Evolutionary conservation across 495 filamentous ascomycete genomes (phyloP).

Genomic region (Penicillium salamii): DNA sequence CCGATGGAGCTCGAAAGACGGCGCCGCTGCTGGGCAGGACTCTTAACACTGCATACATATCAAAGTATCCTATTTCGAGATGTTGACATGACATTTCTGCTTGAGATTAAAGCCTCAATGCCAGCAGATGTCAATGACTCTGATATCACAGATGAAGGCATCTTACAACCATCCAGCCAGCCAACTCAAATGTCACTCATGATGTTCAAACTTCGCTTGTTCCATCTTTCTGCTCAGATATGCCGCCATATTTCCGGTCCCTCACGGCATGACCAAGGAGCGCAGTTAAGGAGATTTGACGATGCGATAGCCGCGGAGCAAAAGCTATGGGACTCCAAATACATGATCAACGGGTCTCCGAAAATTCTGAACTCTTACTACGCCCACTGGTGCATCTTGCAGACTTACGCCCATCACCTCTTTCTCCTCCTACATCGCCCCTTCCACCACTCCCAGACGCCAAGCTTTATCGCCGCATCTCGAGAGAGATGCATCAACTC

Average conservation of each 20-base stretch:
- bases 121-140: slow-evolving; percentile 19
- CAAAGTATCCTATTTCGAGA: slow-evolving; percentile 20
- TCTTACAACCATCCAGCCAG: slow-evolving; percentile 6
- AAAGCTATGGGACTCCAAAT: slow-evolving; percentile 14
- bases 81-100: slow-evolving; percentile 18
- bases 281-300: slow-evolving; percentile 4
- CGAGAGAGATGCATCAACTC: slow-evolving; percentile 13
- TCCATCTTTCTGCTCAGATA: slow-evolving; percentile 14
- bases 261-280: neutral
- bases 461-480: slow-evolving; percentile 8
- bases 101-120: slow-evolving; percentile 4
- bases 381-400: slow-evolving; percentile 21
- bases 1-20: slow-evolving; percentile 13
- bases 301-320: slow-evolving; percentile 14
- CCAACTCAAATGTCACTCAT: slow-evolving; percentile 24
- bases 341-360: slow-evolving; percentile 12
- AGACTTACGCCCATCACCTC: slow-evolving; percentile 23
- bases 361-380: slow-evolving; percentile 17
- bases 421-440: slow-evolving; percentile 21
- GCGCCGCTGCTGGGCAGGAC: slow-evolving; percentile 23
- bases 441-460: slow-evolving; percentile 6
- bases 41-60: slow-evolving; percentile 18
- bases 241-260: slow-evolving; percentile 14
- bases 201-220: slow-evolving; percentile 16
- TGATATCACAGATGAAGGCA: slow-evolving; percentile 11